phyloP scores from a whole-genome alignment of 495 filamentous ascomycete species.

The Clohesyomyces aquaticus region DNA sequence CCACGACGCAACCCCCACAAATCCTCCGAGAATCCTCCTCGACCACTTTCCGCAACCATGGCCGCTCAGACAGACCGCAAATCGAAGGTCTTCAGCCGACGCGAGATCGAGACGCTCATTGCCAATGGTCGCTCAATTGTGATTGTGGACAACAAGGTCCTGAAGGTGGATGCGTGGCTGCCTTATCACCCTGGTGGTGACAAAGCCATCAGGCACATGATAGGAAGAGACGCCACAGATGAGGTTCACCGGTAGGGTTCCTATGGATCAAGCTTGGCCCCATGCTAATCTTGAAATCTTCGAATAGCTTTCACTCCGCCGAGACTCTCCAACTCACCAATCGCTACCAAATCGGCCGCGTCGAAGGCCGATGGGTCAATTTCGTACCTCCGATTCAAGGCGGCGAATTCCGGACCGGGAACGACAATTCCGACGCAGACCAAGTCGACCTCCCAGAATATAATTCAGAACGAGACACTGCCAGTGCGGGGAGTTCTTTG shows the following conservation, averaged over 20 bases:
- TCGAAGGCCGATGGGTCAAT: constrained; percentile 83
- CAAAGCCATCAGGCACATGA: constrained; percentile 91
- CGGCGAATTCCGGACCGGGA: constrained; percentile 71
- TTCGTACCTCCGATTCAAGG: constrained; percentile 93
- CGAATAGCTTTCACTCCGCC: constrained; percentile 74
- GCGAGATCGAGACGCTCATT: constrained; percentile 84
- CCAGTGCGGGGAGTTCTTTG: constrained; percentile 52
- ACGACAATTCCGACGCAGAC: constrained; percentile 42
- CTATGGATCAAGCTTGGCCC: constrained; percentile 5
- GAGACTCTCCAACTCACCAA: constrained; percentile 79
- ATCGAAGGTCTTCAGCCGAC: constrained; percentile 52
- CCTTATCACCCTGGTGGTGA: constrained; percentile 90
- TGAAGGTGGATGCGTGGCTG: constrained; percentile 87
- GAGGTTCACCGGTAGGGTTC: constrained; percentile 84
- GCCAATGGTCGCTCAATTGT: constrained; percentile 81
- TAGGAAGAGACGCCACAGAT: constrained; percentile 94
- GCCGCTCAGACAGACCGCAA: constrained; percentile 20
- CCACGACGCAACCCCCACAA: background rate
- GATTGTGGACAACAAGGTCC: constrained; percentile 76
- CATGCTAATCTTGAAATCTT: background rate
- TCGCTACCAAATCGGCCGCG: constrained; percentile 79
- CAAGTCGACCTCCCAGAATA: constrained; percentile 46
- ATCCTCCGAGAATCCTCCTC: background rate
- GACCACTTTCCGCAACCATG: constrained; percentile 10
- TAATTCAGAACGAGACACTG: constrained; percentile 51